phyloP scores from a whole-genome alignment of 78 protist species.

The Planoprotostelium fungivorum region DNA sequence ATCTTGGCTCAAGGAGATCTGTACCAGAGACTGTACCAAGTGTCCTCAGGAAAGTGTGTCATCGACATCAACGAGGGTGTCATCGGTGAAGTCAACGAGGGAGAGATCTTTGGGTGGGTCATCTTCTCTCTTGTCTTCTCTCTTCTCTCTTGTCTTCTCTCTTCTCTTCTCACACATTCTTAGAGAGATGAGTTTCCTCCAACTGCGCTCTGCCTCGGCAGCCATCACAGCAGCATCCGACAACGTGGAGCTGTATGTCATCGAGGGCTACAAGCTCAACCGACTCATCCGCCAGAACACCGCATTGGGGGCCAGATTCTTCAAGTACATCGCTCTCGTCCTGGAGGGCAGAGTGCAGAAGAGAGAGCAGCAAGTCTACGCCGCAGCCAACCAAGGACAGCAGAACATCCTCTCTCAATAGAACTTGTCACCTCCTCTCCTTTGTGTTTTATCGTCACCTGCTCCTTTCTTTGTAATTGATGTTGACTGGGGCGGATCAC shows the following conservation, averaged over 20 bases:
- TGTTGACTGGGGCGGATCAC: too few species aligned
- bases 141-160: too few species aligned
- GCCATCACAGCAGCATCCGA: neutral
- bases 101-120: neutral
- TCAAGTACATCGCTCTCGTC: neutral
- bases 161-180: neutral
- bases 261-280: neutral
- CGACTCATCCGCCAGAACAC: neutral
- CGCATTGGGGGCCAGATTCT: neutral
- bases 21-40: neutral
- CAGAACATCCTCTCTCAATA: neutral
- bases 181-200: slow-evolving; percentile 1
- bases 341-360: neutral
- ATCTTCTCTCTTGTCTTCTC: too few species aligned
- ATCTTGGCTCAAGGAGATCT: neutral
- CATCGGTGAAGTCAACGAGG: neutral
- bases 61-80: neutral
- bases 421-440: too few species aligned
- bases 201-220: neutral
- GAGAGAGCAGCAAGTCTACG: neutral
- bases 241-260: neutral
- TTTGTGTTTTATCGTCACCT: too few species aligned
- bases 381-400: neutral
- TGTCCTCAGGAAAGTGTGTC: neutral
- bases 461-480: too few species aligned